These are phyloP conservation scores for Kwoniella heveanensis DNA, from an alignment of 768 basidiomycete genomes.

Conservation along the genomic window DNA sequence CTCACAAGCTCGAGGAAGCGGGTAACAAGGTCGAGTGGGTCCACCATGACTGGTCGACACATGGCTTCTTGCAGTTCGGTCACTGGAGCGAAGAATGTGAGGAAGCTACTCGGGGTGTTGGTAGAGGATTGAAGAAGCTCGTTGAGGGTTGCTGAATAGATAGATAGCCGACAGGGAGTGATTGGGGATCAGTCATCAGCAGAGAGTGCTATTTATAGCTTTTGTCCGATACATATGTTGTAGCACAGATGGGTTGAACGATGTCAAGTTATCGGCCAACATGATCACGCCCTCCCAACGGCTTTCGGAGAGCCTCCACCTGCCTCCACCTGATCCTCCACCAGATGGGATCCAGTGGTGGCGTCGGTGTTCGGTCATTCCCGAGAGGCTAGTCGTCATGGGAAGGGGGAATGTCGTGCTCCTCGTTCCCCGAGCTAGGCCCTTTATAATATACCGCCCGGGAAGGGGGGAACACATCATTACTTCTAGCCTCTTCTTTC, in stretches of 20 bases:
- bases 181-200: too few species aligned
- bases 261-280: too few species aligned
- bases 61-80: slow-evolving; percentile 7
- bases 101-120: slow-evolving; percentile 4
- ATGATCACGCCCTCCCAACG: too few species aligned
- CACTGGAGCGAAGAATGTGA: slow-evolving; percentile 5
- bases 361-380: not conserved
- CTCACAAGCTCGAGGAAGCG: slow-evolving; percentile 8
- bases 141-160: not conserved
- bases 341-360: too few species aligned
- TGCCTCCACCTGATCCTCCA: slow-evolving; percentile 1
- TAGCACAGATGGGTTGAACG: too few species aligned
- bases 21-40: not conserved
- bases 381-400: not conserved
- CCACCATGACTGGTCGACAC: not conserved
- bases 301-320: slow-evolving; percentile 2
- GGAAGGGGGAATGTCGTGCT: not conserved
- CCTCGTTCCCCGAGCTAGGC: not conserved
- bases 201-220: too few species aligned
- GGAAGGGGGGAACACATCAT: not conserved
- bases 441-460: not conserved
- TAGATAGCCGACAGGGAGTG: not conserved
- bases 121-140: not conserved
- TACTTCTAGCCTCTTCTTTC: too few species aligned
- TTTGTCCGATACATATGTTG: too few species aligned